phyloP scores from a whole-genome alignment of 1,284 basidiomycete genomes.

The Tilletiaria anomala region DNA sequence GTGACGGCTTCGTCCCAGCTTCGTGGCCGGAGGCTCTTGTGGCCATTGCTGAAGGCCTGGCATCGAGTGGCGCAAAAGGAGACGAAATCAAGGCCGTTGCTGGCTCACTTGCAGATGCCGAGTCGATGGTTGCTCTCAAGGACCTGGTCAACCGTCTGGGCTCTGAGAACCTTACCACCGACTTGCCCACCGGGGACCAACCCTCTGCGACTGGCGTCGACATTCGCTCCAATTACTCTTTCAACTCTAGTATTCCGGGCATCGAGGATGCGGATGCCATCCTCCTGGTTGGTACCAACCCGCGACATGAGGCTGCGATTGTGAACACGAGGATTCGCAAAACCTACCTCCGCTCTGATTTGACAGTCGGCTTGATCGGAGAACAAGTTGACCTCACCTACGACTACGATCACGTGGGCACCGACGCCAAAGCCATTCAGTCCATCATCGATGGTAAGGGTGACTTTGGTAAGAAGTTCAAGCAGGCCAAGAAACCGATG shows the following conservation, averaged over 20 bases:
- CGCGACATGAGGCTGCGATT: slow-evolving; percentile 91
- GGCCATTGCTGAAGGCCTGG: slow-evolving; percentile 64
- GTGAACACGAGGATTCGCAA: slow-evolving; percentile 93
- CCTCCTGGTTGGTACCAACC: slow-evolving; percentile 89
- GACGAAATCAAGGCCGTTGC: slow-evolving; percentile 93
- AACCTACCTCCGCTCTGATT: slow-evolving; percentile 69
- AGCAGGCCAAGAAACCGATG: slow-evolving; percentile 77
- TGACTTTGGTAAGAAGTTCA: slow-evolving; percentile 78
- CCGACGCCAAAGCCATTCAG: slow-evolving; percentile 60
- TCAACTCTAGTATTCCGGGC: slow-evolving; percentile 86
- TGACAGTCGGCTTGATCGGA: slow-evolving; percentile 80
- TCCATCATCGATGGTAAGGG: slow-evolving; percentile 56
- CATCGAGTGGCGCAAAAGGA: slow-evolving; percentile 66
- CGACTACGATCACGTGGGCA: slow-evolving; percentile 79
- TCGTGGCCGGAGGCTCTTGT: slow-evolving; percentile 84
- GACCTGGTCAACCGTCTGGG: slow-evolving; percentile 86
- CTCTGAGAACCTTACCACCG: slow-evolving; percentile 81
- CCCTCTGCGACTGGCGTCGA: slow-evolving; percentile 67
- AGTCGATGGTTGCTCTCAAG: slow-evolving; percentile 82
- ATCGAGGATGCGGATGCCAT: slow-evolving; percentile 85
- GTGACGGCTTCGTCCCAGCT: slow-evolving; percentile 78
- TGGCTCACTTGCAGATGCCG: slow-evolving; percentile 83
- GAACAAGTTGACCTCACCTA: slow-evolving; percentile 84
- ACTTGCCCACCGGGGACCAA: slow-evolving; percentile 55
- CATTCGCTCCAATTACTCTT: slow-evolving; percentile 87